These are phyloP conservation scores for Litsea cubeba DNA, from an alignment of 164 flowering plant species.

Conservation along the genomic window DNA sequence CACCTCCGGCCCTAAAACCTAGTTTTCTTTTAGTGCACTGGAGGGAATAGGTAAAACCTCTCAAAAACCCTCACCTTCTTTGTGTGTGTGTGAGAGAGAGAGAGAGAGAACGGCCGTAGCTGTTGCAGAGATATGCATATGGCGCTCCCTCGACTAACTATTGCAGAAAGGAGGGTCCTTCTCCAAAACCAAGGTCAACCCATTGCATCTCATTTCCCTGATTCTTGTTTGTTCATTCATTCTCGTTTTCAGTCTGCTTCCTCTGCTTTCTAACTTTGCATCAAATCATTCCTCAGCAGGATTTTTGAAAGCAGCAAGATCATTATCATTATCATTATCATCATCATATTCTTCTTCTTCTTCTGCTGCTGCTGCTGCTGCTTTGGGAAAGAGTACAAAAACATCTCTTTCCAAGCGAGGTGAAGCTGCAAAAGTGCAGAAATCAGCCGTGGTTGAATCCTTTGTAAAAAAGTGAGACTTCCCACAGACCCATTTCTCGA, in stretches of 20 bases:
- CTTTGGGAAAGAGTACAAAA: neutral
- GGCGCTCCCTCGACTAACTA: constrained; percentile 23
- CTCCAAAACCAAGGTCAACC: constrained; percentile 16
- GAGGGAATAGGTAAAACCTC: neutral
- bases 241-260: neutral
- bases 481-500: neutral
- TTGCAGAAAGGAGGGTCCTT: constrained; percentile 6
- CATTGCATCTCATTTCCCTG: neutral
- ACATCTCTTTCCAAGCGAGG: constrained; percentile 8
- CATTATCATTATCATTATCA: neutral
- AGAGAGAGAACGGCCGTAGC: too few species aligned
- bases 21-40: neutral
- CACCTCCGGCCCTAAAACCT: neutral
- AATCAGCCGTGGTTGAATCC: constrained; percentile 4
- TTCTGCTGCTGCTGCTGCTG: neutral
- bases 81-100: too few species aligned
- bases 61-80: neutral
- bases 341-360: neutral
- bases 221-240: neutral
- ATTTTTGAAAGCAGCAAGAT: constrained; percentile 5
- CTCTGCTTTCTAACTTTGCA: neutral
- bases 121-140: constrained; percentile 7
- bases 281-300: constrained; percentile 9
- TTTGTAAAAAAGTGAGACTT: constrained; percentile 13
- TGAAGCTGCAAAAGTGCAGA: constrained; percentile 12